A percentile compares a stretch with the other conserved stretches of the same genome.
phyloP scores from a whole-genome alignment of 1,139 yeast species.

The Saccharomyces hybrid region DNA sequence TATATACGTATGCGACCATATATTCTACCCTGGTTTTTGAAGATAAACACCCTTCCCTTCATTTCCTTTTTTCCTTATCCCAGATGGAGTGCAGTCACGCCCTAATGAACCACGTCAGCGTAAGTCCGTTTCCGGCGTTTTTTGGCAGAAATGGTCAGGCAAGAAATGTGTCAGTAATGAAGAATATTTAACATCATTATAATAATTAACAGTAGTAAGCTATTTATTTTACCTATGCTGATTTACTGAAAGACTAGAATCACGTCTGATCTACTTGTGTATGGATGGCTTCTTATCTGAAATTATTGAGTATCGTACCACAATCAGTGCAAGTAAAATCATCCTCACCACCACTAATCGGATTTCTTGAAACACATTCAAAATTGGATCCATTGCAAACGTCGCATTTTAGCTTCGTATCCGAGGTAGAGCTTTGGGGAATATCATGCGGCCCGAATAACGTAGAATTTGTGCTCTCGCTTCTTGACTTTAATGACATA shows the following conservation, averaged over 20 bases:
- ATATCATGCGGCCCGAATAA: constrained; percentile 7
- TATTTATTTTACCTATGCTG: background rate
- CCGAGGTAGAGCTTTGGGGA: background rate
- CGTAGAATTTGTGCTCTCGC: constrained; percentile 7
- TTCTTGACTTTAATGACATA: constrained; percentile 8
- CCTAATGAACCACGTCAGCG: background rate
- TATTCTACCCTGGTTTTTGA: background rate
- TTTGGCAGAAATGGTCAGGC: background rate
- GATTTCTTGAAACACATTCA: constrained; percentile 11
- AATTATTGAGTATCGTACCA: constrained; percentile 20
- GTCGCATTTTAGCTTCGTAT: constrained; percentile 24
- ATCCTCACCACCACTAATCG: constrained; percentile 9
- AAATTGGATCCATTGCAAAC: constrained; percentile 34
- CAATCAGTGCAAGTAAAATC: constrained; percentile 21
- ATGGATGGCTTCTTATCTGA: constrained; percentile 10
- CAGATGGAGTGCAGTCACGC: background rate
- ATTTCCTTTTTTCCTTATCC: background rate
- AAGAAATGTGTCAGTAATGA: background rate
- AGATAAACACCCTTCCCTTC: background rate
- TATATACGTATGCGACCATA: background rate
- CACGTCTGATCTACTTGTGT: too few species aligned
- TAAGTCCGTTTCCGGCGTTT: background rate
- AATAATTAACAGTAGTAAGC: background rate
- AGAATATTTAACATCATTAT: background rate
- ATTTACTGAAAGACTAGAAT: background rate